Percentiles rank a stretch among this genome's conserved stretches.
Evolutionary conservation across 163 green algal species (phyloP).

Genomic region (Scenedesmus sp.): DNA sequence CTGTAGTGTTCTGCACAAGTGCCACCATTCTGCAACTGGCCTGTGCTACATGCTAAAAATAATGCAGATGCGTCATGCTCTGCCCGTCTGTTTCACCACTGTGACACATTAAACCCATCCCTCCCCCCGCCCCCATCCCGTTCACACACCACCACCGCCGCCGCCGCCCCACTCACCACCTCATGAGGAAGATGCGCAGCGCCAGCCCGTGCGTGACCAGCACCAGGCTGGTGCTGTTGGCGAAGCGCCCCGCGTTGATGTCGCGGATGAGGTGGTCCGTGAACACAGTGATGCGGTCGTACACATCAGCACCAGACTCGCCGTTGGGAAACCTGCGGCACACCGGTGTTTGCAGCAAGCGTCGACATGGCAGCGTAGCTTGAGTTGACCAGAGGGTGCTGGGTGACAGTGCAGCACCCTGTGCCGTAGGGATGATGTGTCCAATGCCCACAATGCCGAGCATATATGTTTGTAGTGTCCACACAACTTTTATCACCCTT

Average conservation of each 20-base stretch:
- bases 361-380: background rate
- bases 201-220: conserved; percentile 86
- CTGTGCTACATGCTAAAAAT: no score
- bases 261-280: conserved; percentile 95
- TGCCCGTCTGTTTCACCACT: no score
- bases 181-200: conserved; percentile 68
- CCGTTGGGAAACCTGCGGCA: conserved; percentile 93
- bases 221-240: conserved; percentile 82
- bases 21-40: no score
- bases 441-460: no score
- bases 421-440: background rate
- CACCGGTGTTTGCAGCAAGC: conserved; percentile 59
- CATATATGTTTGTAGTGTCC: no score
- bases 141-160: background rate
- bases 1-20: no score
- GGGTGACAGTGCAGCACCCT: no score
- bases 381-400: background rate
- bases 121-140: background rate
- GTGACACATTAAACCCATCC: no score
- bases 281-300: conserved; percentile 83
- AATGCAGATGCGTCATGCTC: no score
- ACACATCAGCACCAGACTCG: conserved; percentile 93
- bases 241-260: conserved; percentile 95
- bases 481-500: no score
- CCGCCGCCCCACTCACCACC: background rate